Conservation (phyloP, 2,329 filamentous ascomycete genomes). For the Microcyclospora pomicola region DNA sequence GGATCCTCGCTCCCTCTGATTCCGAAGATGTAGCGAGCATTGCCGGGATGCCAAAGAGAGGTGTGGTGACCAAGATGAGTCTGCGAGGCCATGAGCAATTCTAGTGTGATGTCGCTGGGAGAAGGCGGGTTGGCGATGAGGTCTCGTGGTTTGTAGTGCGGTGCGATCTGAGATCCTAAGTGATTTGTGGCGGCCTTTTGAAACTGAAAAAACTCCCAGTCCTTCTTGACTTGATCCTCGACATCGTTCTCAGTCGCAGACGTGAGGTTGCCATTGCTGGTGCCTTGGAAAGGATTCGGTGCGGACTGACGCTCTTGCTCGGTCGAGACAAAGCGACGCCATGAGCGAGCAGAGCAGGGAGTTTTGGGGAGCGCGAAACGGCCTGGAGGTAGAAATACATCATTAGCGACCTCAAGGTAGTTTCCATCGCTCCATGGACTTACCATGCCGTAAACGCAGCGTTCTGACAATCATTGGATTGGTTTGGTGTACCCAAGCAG, state of each 20-base stretch:
- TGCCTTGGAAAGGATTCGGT: slow-evolving; percentile 1
- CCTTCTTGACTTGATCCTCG: slow-evolving; percentile 22
- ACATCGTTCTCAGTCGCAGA: slow-evolving; percentile 21
- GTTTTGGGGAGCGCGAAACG: slow-evolving; percentile 24
- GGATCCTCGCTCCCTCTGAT: slow-evolving; percentile 48
- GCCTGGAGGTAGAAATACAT: slow-evolving; percentile 15
- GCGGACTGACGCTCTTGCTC: slow-evolving; percentile 19
- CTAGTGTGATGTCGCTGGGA: slow-evolving; percentile 72
- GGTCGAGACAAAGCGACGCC: slow-evolving; percentile 23
- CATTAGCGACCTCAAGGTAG: slow-evolving; percentile 1
- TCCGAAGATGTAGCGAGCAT: slow-evolving; percentile 88
- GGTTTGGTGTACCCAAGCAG: not conserved
- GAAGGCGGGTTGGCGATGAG: slow-evolving; percentile 59
- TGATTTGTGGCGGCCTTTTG: slow-evolving; percentile 25
- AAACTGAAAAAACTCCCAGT: slow-evolving; percentile 30
- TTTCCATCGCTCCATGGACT: not conserved
- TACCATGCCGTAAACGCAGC: slow-evolving; percentile 28
- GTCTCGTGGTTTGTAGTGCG: slow-evolving; percentile 50
- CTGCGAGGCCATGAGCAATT: slow-evolving; percentile 78
- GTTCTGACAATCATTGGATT: slow-evolving; percentile 30
- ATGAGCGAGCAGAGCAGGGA: slow-evolving; percentile 21
- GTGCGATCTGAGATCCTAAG: slow-evolving; percentile 27
- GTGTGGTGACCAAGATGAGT: slow-evolving; percentile 83
- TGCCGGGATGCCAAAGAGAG: slow-evolving; percentile 85
- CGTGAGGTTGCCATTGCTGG: slow-evolving; percentile 14